Conservation (phyloP, 2,329 filamentous ascomycete genomes). For the Ustulina deusta region DNA sequence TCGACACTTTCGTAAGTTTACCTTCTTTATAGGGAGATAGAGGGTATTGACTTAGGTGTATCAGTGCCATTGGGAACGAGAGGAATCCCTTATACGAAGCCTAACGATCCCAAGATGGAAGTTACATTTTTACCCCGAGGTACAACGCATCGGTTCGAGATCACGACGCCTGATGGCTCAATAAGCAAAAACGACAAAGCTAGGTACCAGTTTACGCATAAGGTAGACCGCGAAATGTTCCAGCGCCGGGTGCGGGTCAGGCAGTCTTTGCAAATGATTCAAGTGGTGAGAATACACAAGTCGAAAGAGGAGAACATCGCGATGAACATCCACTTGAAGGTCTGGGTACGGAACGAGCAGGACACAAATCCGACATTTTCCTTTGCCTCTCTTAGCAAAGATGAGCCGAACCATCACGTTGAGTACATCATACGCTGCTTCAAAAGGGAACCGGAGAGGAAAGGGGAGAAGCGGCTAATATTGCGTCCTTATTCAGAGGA, state of each 20-base stretch:
- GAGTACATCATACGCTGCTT: constrained; percentile 47
- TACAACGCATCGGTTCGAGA: constrained; percentile 38
- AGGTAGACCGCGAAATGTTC: constrained; percentile 39
- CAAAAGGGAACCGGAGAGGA: constrained; percentile 39
- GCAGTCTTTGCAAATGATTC: constrained; percentile 36
- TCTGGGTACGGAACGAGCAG: constrained; percentile 39
- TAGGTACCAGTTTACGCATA: constrained; percentile 40
- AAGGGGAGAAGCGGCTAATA: constrained; percentile 38
- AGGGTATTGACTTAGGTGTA: constrained; percentile 5
- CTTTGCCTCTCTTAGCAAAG: constrained; percentile 38
- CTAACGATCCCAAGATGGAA: constrained; percentile 37
- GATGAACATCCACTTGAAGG: constrained; percentile 39
- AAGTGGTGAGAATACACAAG: constrained; percentile 39
- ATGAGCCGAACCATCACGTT: constrained; percentile 37
- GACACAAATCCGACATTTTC: constrained; percentile 43
- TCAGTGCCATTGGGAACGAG: constrained; percentile 34
- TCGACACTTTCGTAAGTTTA: constrained; percentile 38
- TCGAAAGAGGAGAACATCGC: constrained; percentile 37
- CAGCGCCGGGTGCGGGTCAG: constrained; percentile 35
- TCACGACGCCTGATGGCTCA: constrained; percentile 22
- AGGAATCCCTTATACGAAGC: constrained; percentile 42
- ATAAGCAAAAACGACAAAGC: constrained; percentile 21
- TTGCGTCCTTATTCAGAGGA: constrained; percentile 38
- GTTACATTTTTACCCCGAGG: constrained; percentile 41
- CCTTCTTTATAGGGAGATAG: not conserved